Conservation (phyloP, 495 filamentous ascomycete species). For the Chaetomium tenue region DNA sequence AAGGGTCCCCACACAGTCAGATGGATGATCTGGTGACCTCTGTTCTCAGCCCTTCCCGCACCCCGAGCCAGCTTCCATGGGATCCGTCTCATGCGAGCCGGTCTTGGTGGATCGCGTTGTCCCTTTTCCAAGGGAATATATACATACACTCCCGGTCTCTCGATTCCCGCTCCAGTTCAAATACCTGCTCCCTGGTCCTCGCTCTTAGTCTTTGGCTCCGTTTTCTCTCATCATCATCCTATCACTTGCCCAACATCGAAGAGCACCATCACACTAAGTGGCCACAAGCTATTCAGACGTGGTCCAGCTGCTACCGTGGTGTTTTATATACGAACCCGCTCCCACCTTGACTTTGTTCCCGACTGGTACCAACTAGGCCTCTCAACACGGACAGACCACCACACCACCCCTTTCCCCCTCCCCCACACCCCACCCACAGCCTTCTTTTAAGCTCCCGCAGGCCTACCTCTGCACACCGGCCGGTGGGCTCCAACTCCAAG, state of each 20-base stretch:
- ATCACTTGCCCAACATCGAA: background rate
- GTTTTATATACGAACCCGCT: background rate
- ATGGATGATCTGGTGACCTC: constrained; percentile 43
- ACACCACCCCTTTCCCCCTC: background rate
- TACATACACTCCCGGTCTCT: constrained; percentile 17
- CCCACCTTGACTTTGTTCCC: background rate
- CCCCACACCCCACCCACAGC: background rate
- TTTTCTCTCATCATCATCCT: background rate
- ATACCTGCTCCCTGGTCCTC: constrained; percentile 12
- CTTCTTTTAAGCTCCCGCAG: background rate
- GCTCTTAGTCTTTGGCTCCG: background rate
- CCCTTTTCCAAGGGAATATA: constrained; percentile 11
- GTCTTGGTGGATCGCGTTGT: constrained; percentile 22
- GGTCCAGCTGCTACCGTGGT: background rate
- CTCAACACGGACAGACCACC: background rate
- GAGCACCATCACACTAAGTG: background rate
- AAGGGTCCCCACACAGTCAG: constrained; percentile 39
- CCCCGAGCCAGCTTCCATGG: constrained; percentile 27
- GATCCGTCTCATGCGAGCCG: constrained; percentile 16
- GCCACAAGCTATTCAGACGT: background rate
- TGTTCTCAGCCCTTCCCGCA: constrained; percentile 35
- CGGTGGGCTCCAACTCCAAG: background rate
- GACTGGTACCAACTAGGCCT: background rate
- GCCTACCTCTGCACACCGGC: background rate
- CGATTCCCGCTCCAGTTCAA: constrained; percentile 16